A percentile compares a stretch with the other conserved stretches of the same genome.
These are phyloP conservation scores for Aquilaria malaccensis DNA, from an alignment of 345 rosid genomes.

Conservation along the genomic window DNA sequence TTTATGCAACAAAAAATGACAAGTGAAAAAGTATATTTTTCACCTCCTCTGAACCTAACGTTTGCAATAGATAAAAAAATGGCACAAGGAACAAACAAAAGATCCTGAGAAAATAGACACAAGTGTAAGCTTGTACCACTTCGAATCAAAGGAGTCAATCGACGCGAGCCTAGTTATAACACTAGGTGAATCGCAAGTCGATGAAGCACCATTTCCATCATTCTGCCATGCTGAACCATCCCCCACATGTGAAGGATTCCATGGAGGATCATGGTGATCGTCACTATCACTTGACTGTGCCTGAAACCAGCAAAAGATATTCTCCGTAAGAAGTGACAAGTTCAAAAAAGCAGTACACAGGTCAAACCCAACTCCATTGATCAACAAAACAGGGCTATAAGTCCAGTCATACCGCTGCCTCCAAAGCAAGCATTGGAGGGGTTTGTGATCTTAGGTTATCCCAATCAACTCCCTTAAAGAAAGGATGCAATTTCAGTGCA, in stretches of 20 bases:
- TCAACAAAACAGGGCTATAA: constrained; percentile 7
- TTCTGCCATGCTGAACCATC: constrained; percentile 45
- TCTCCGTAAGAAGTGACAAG: background rate
- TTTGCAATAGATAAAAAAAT: too few relatives aligned
- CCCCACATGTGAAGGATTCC: constrained; percentile 74
- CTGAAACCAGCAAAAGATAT: constrained; percentile 24
- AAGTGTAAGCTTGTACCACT: constrained; percentile 55
- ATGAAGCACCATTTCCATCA: constrained; percentile 45
- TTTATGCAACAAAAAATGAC: too few relatives aligned
- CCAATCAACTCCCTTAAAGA: constrained; percentile 90
- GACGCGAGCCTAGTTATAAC: constrained; percentile 90
- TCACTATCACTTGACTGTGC: constrained; percentile 53
- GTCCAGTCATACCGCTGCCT: constrained; percentile 38
- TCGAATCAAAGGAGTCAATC: constrained; percentile 96
- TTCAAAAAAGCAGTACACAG: constrained; percentile 2
- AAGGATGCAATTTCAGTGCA: constrained; percentile 76
- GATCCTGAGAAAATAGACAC: constrained; percentile 4
- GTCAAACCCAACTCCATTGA: background rate
- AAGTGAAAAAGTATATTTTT: too few relatives aligned
- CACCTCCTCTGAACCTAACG: too few relatives aligned
- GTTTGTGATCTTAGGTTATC: constrained; percentile 55
- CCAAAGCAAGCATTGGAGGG: constrained; percentile 78
- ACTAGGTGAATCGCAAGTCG: constrained; percentile 55
- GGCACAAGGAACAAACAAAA: background rate
- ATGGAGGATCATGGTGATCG: constrained; percentile 46